Base-by-base conservation (phyloP, 768 basidiomycete species). In the Lactifluus rugatus region DNA sequence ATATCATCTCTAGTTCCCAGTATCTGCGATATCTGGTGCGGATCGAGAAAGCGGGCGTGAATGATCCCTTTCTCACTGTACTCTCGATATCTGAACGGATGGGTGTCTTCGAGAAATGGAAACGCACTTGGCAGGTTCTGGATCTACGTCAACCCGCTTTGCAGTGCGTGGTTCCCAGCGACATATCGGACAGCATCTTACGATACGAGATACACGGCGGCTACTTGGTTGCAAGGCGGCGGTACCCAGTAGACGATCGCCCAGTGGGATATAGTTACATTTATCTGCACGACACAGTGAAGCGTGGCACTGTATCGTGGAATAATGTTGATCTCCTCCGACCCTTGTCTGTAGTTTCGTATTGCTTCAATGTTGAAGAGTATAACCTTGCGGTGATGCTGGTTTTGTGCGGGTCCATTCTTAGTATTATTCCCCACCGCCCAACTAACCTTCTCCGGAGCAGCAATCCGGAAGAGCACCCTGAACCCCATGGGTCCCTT, bases 21-120 rank as follows among this genome's bases (percentile, higher is more conserved):
- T 58, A 58, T 46, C 45, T 61, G 13, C 60, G 19, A 23, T 61
- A 61, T 46, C 54, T 60, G 11, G 44, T 60, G 45, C 54, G 48
- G 13, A 60, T 49, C 5, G 39, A 60, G 44, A 41, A 51, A 16
- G 59, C 59, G 32, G 59, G 59, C 44, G 54, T 60, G 7, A 13
- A 21, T 23, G 59, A 60, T 34, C 59, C 59, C 19, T 48, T 56
- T 32, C 25, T 51, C 19, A 21, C 45, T 25, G 54, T 45, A 13
- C 54, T 56, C 36, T 51, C 54, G 13, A 56, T 60, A 13, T 45
- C 51, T 26, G 54, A 60, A 46, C 59, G 59, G 2, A 44, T 60
- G 28, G n/a, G 42, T 37, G 36, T 25, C 49, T 34, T 60, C 28
- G 42, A 60, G 19, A 60, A 37, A 21, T 60, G 59, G 59, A 44